Evolutionary conservation across 164 flowering plant species (phyloP).

Genomic region (Amborella trichopoda): DNA sequence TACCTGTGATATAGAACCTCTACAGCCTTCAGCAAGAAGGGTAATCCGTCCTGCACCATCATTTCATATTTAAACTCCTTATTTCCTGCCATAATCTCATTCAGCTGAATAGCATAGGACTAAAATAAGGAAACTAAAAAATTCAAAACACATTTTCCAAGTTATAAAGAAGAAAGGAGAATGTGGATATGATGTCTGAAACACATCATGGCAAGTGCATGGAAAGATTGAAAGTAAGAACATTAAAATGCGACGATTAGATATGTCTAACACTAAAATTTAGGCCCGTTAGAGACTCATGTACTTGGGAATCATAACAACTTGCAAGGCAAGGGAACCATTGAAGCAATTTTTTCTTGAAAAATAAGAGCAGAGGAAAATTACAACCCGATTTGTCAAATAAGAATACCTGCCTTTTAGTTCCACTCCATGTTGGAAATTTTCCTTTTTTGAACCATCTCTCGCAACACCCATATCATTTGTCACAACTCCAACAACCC

Average conservation of each 20-base stretch:
- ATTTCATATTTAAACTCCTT: neutral
- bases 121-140: neutral
- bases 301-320: too few relatives aligned
- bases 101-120: neutral
- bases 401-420: constrained; percentile 44
- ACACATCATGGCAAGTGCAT: too few relatives aligned
- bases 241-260: too few relatives aligned
- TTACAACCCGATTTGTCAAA: neutral
- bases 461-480: constrained; percentile 93
- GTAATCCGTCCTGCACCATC: constrained; percentile 57
- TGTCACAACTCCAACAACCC: constrained; percentile 71
- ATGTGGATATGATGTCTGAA: too few relatives aligned
- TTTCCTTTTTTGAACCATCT: constrained; percentile 76
- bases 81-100: neutral
- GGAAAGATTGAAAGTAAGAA: too few relatives aligned
- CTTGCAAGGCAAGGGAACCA: too few relatives aligned
- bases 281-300: too few relatives aligned
- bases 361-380: too few relatives aligned
- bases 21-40: constrained; percentile 92
- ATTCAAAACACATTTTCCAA: neutral
- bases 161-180: too few relatives aligned
- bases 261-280: too few relatives aligned
- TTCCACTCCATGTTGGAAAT: constrained; percentile 83
- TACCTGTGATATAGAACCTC: constrained; percentile 97
- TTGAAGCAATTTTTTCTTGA: too few relatives aligned